These are phyloP conservation scores for Yamadazyma oceani DNA, from an alignment of 1,139 yeast species.

Conservation along the genomic window DNA sequence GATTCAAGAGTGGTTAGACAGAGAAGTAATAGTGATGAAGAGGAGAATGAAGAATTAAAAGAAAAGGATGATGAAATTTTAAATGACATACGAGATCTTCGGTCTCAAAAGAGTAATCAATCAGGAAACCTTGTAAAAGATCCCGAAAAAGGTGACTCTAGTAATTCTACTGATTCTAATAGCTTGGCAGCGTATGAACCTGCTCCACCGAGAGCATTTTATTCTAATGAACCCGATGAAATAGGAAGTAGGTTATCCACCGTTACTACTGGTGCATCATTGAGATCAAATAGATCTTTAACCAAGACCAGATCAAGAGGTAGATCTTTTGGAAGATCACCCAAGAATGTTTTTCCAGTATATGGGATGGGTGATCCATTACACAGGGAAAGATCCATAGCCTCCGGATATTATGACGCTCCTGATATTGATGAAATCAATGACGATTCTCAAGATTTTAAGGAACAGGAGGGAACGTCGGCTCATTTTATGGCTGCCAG, in stretches of 20 bases:
- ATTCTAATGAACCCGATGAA: conserved; percentile 9
- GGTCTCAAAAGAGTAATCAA: too few relatives aligned
- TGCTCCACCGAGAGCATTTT: conserved; percentile 9
- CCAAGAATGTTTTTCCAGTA: conserved; percentile 77
- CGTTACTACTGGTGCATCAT: conserved; percentile 1
- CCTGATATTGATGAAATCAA: conserved; percentile 9
- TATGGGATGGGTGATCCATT: conserved; percentile 71
- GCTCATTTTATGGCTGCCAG: conserved; percentile 33
- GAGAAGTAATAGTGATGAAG: conserved; percentile 16
- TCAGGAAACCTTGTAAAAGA: too few relatives aligned
- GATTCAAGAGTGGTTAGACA: conserved; percentile 73
- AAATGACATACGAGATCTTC: conserved; percentile 12
- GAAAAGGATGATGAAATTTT: neutral
- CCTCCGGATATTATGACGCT: conserved; percentile 29
- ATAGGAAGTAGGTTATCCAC: conserved; percentile 1
- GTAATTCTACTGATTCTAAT: conserved; percentile 7
- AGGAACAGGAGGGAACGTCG: conserved; percentile 6
- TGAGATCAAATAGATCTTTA: conserved; percentile 3
- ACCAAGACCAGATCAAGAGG: conserved; percentile 11
- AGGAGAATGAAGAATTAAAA: conserved; percentile 10
- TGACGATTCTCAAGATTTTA: conserved; percentile 6
- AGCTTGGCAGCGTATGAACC: conserved; percentile 4
- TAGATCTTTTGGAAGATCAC: conserved; percentile 43
- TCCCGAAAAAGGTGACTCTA: conserved; percentile 6
- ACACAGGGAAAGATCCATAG: conserved; percentile 56